Evolutionary conservation across 805 yeast genomes (phyloP).

Genomic region (Alloascoidea hylecoeti): DNA sequence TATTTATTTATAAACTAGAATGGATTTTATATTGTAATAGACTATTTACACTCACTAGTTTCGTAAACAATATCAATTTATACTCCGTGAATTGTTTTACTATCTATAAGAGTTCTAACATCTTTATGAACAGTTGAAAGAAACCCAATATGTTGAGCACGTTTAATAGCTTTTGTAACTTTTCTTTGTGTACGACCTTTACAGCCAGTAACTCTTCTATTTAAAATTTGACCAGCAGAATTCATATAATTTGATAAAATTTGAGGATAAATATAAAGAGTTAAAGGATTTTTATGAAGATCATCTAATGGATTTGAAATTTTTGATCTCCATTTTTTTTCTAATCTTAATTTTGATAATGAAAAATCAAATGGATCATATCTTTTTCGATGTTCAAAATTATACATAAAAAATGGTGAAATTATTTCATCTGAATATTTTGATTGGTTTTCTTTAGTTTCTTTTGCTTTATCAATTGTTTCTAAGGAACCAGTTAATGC

Average conservation of each 20-base stretch:
- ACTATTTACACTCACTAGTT: no score
- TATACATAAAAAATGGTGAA: constrained; percentile 25
- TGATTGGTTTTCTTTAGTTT: no score
- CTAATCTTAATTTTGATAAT: constrained; percentile 38
- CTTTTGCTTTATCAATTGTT: no score
- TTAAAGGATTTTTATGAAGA: constrained; percentile 50
- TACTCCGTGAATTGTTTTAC: no score
- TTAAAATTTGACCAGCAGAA: constrained; percentile 63
- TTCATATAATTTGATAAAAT: constrained; percentile 51
- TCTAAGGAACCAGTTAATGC: no score
- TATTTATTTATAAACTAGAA: no score
- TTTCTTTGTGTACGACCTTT: constrained; percentile 51
- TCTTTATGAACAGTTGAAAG: constrained; percentile 62
- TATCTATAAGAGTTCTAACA: no score
- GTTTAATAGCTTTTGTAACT: constrained; percentile 62
- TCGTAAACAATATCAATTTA: no score
- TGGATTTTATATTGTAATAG: no score
- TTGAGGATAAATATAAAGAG: constrained; percentile 60
- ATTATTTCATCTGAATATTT: no score
- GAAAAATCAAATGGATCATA: constrained; percentile 81
- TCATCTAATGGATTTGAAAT: constrained; percentile 7
- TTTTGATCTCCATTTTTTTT: constrained; percentile 18
- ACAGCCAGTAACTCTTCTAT: constrained; percentile 60
- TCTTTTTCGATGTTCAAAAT: constrained; percentile 33
- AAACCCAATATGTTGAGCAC: constrained; percentile 72